Evolutionary conservation across 495 filamentous ascomycete species (phyloP), one percentile per base, ranked within the genome.

Genomic region (Penicillium arizonense): DNA sequence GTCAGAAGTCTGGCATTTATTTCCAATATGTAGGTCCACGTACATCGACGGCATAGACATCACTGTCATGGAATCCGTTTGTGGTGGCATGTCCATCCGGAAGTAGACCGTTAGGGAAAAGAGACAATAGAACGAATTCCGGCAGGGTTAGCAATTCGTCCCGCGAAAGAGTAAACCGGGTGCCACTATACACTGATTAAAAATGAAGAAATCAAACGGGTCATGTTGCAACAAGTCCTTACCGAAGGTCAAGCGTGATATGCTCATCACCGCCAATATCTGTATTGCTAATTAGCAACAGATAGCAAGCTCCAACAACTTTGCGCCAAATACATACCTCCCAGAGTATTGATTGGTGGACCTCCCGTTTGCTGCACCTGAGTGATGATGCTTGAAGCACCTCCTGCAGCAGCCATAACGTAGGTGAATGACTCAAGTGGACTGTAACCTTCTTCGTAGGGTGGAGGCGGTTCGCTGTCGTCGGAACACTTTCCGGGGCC

Each of bases 121-220:
- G 80, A n/a, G 94, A 97, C 12, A 98, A 78, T n/a, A 98, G 82
- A 14, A 98, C 94, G 55, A 98, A 98, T 74, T 98, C 94, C 41
- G 94, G 94, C 35, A 98, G 78, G 3, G 94, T 98, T 44, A 98
- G 77, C 35, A 98, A 80, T 67, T 98, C 94, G 62, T 98, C 94
- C 60, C 95, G 79, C 23, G 95, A 97, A 20, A 98, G 81, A 21
- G 88, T 87, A 66, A 98, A 98, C 57, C 91, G 88, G 44, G 86
- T 94, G 50, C 92, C 94, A 68, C 92, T 97, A 60, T 49, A 44
- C 50, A 35, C 32, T 52, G 8, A 40, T 54, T 9, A 46, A 43
- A 30, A 30, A 9, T 2, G 9, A 30, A 8, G 5, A 30, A 5
- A 30, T 8, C 28, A 9, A 30, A 8, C 1, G 28, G 9, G 5